Percentiles rank a stretch among this genome's conserved stretches.
phyloP scores from a whole-genome alignment of 1,139 yeast genomes.

The Yamadazyma blattariae region DNA sequence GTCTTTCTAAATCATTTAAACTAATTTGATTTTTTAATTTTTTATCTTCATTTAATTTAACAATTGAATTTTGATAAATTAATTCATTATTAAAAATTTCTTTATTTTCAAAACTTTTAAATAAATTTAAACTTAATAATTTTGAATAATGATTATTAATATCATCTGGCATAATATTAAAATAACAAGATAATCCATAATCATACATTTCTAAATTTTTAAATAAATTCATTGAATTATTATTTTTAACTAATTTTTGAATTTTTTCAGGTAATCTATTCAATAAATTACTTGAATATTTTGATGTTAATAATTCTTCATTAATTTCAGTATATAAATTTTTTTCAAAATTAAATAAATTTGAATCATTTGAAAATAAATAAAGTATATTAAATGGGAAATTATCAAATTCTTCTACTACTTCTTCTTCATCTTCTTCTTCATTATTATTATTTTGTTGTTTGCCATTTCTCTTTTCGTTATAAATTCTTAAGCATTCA shows the following conservation, averaged over 20 bases:
- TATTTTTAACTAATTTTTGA: conserved; percentile 33
- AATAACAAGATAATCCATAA: conserved; percentile 44
- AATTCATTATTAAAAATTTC: conserved; percentile 29
- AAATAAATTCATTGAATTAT: conserved; percentile 31
- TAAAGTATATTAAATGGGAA: conserved; percentile 38
- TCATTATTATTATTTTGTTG: neutral
- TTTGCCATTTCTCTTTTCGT: neutral
- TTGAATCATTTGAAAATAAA: conserved; percentile 39
- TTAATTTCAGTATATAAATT: conserved; percentile 29
- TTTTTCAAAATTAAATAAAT: conserved; percentile 32
- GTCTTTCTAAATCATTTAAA: conserved; percentile 24
- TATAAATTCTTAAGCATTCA: neutral
- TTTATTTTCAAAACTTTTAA: conserved; percentile 39
- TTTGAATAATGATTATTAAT: conserved; percentile 39
- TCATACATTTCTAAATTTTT: conserved; percentile 35
- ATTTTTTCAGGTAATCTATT: conserved; percentile 34
- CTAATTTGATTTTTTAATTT: conserved; percentile 35
- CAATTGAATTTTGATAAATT: conserved; percentile 26
- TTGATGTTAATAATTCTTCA: conserved; percentile 20
- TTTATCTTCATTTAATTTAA: conserved; percentile 29
- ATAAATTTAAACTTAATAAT: conserved; percentile 34
- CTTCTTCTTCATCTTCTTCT: neutral
- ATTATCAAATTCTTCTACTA: conserved; percentile 17
- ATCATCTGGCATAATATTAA: conserved; percentile 31
- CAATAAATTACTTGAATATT: conserved; percentile 21